Evolutionary conservation across 148 eudicot genomes (phyloP).

Genomic region (Suaeda aralocaspica): DNA sequence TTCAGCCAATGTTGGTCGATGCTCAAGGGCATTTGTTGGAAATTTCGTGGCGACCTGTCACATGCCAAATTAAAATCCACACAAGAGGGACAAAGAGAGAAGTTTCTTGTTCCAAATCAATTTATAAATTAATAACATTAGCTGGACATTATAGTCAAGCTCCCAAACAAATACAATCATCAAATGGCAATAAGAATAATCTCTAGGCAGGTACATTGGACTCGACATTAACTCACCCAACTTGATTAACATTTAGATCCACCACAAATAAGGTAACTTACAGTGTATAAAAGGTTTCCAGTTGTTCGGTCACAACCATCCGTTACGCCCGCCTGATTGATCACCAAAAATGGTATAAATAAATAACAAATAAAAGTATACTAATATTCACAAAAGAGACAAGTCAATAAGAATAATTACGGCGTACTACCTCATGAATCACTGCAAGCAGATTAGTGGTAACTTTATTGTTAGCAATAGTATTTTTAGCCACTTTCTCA

Average conservation of each 20-base stretch:
- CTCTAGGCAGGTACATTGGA: no score
- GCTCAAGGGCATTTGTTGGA: constrained; percentile 84
- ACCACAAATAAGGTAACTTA: constrained; percentile 21
- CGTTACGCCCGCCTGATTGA: constrained; percentile 64
- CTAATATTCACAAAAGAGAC: neutral
- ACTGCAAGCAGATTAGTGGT: constrained; percentile 79
- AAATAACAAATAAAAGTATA: no score
- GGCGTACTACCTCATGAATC: constrained; percentile 86
- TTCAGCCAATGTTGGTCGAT: constrained; percentile 53
- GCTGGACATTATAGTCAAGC: no score
- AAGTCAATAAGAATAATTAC: neutral
- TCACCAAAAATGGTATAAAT: neutral
- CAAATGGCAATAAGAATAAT: no score
- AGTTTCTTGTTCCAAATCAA: no score
- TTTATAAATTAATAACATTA: no score
- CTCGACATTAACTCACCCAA: no score
- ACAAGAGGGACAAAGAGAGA: no score
- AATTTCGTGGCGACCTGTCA: constrained; percentile 83
- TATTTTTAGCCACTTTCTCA: constrained; percentile 70
- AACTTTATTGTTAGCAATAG: constrained; percentile 76
- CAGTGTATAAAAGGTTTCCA: constrained; percentile 83
- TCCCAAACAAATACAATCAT: no score
- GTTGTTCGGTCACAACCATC: constrained; percentile 71
- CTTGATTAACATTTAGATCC: neutral
- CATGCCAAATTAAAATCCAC: neutral